A percentile compares a stretch with the other conserved stretches of the same genome.
These are phyloP conservation scores for Lactifluus subvellereus DNA, from an alignment of 768 basidiomycete species.

Conservation along the genomic window DNA sequence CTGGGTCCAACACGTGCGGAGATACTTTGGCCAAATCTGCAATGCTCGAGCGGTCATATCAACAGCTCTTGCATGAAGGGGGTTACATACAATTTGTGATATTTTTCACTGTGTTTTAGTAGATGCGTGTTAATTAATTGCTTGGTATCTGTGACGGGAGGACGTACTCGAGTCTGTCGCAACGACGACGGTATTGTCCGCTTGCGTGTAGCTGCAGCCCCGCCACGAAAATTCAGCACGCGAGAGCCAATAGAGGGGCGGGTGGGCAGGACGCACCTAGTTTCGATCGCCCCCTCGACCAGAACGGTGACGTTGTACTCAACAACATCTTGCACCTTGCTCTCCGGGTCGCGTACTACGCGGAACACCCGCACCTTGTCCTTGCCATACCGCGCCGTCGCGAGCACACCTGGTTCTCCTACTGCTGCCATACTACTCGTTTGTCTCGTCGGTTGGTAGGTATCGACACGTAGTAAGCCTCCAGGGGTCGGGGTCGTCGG, in stretches of 20 bases:
- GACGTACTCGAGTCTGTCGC: conserved; percentile 71
- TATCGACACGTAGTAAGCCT: too few relatives aligned
- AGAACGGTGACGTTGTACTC: conserved; percentile 81
- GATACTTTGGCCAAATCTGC: conserved; percentile 84
- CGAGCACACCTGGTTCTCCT: conserved; percentile 29
- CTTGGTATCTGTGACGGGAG: background rate
- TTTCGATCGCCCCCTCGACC: conserved; percentile 78
- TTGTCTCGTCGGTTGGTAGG: too few relatives aligned
- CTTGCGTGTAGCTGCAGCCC: conserved; percentile 65
- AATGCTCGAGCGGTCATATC: background rate
- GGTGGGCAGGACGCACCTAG: conserved; percentile 42
- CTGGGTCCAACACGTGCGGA: conserved; percentile 76
- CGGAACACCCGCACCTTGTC: conserved; percentile 83
- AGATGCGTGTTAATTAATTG: background rate
- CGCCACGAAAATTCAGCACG: too few relatives aligned
- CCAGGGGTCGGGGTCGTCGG: too few relatives aligned
- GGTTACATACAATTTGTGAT: conserved; percentile 33
- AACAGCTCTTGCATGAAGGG: too few relatives aligned
- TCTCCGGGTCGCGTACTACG: conserved; percentile 56
- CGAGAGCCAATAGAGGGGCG: background rate
- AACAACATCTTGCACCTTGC: conserved; percentile 61
- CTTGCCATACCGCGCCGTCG: conserved; percentile 74
- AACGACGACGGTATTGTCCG: conserved; percentile 83
- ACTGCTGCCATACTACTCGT: background rate
- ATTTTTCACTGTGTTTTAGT: conserved; percentile 33